A percentile compares a stretch with the other conserved stretches of the same genome.
phyloP scores from a whole-genome alignment of 345 rosid species.

The Euphorbia peplus region DNA sequence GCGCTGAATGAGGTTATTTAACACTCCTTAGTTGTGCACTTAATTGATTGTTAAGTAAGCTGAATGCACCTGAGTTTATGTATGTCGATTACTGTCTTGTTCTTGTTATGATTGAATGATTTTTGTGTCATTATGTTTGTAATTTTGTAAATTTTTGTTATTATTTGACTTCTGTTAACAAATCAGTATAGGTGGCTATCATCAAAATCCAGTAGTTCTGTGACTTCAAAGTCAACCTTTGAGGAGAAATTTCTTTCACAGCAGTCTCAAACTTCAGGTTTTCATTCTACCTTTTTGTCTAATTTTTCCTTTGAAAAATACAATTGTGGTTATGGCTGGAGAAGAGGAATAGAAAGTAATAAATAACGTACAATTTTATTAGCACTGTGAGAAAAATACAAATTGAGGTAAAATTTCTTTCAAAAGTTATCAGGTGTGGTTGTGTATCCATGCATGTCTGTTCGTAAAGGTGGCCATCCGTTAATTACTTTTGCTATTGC shows the following conservation, averaged over 20 bases:
- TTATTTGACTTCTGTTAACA: conserved; percentile 29
- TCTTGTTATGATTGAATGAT: background rate
- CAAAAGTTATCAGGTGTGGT: too few species aligned
- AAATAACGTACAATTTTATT: background rate
- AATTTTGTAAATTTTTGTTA: conserved; percentile 12
- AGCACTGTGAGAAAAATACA: background rate
- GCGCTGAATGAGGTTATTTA: background rate
- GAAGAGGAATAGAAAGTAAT: background rate
- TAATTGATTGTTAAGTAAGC: background rate
- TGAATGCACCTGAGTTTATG: background rate
- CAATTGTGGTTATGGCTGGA: background rate
- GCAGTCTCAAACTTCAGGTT: conserved; percentile 93
- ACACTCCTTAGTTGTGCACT: background rate
- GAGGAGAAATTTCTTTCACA: conserved; percentile 97
- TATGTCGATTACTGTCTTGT: background rate
- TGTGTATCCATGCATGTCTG: too few species aligned
- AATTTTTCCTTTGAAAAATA: background rate
- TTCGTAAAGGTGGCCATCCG: background rate
- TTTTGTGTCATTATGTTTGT: conserved; percentile 7
- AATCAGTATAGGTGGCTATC: conserved; percentile 99
- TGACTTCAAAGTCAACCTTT: conserved; percentile 67
- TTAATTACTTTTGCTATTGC: background rate
- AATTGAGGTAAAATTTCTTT: background rate
- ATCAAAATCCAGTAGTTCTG: conserved; percentile 61
- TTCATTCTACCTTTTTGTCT: background rate